Percentiles rank a stretch among this genome's conserved stretches.
phyloP scores from a whole-genome alignment of 2,329 filamentous ascomycete species.

The Aspergillus calidoustus region DNA sequence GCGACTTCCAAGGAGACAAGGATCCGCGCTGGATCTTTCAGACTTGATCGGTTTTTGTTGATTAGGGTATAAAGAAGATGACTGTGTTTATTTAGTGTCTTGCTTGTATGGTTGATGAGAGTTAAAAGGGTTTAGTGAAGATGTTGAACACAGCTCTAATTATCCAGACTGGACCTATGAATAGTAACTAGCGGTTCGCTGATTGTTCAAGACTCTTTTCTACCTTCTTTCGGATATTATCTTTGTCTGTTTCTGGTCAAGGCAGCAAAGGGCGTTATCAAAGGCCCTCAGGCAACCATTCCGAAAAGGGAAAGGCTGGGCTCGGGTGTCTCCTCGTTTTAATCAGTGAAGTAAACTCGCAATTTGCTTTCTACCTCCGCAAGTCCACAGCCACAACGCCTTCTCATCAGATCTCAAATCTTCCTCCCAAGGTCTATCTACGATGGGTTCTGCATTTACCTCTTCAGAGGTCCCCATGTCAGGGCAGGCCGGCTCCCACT shows the following conservation, averaged over 20 bases:
- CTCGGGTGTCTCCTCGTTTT: conserved; percentile 1
- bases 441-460: conserved; percentile 4
- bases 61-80: not conserved
- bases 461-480: conserved; percentile 33
- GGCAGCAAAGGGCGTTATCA: not conserved
- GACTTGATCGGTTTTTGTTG: conserved; percentile 44
- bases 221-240: not conserved
- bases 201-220: too few relatives aligned
- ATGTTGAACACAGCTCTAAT: not conserved
- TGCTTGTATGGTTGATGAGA: not conserved
- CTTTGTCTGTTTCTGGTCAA: not conserved
- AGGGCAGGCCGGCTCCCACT: conserved; percentile 27
- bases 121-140: not conserved
- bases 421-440: not conserved
- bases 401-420: not conserved
- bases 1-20: conserved; percentile 63
- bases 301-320: conserved; percentile 9
- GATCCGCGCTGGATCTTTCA: conserved; percentile 71
- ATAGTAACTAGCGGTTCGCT: not conserved
- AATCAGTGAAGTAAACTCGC: not conserved
- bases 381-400: not conserved
- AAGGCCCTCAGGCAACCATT: conserved; percentile 5
- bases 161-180: not conserved
- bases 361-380: not conserved
- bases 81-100: not conserved